phyloP scores from a whole-genome alignment of 805 yeast genomes.

The Monosporozyma unispora region DNA sequence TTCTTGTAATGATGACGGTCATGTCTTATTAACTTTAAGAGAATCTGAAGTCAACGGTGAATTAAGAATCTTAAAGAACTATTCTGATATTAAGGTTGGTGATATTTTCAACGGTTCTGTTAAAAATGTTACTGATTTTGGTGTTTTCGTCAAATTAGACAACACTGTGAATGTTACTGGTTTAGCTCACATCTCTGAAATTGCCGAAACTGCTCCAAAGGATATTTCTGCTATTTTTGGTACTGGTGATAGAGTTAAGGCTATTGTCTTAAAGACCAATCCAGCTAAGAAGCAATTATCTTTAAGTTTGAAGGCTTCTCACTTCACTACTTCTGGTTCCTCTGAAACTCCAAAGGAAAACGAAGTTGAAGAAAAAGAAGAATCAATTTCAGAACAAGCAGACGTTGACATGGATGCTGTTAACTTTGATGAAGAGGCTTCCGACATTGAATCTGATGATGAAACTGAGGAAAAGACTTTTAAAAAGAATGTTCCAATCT shows the following conservation, averaged over 20 bases:
- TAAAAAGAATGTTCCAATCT: slow-evolving; percentile 7
- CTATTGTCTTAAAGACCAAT: slow-evolving; percentile 60
- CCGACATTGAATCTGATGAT: slow-evolving; percentile 25
- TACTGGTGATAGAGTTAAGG: slow-evolving; percentile 87
- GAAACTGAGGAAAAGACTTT: slow-evolving; percentile 26
- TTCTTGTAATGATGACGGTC: slow-evolving; percentile 50
- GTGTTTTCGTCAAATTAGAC: slow-evolving; percentile 79
- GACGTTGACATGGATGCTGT: slow-evolving; percentile 28
- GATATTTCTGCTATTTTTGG: slow-evolving; percentile 62
- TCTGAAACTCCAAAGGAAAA: slow-evolving; percentile 19
- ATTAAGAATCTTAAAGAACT: slow-evolving; percentile 44
- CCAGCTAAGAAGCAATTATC: slow-evolving; percentile 63
- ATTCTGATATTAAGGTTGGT: slow-evolving; percentile 61
- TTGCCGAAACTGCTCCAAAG: slow-evolving; percentile 57
- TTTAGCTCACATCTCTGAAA: slow-evolving; percentile 76
- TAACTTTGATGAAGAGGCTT: slow-evolving; percentile 6
- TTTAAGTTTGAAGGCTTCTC: slow-evolving; percentile 91
- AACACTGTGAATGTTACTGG: slow-evolving; percentile 72
- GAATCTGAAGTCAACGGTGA: slow-evolving; percentile 73
- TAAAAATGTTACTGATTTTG: slow-evolving; percentile 71
- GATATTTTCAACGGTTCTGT: slow-evolving; percentile 71
- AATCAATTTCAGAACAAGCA: slow-evolving; percentile 29
- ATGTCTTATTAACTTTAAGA: slow-evolving; percentile 69
- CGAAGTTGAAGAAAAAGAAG: slow-evolving; percentile 19
- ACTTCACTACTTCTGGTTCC: slow-evolving; percentile 43